These are phyloP conservation scores for Xylaria sp. DNA, from an alignment of 2,329 filamentous ascomycete genomes.

Conservation along the genomic window DNA sequence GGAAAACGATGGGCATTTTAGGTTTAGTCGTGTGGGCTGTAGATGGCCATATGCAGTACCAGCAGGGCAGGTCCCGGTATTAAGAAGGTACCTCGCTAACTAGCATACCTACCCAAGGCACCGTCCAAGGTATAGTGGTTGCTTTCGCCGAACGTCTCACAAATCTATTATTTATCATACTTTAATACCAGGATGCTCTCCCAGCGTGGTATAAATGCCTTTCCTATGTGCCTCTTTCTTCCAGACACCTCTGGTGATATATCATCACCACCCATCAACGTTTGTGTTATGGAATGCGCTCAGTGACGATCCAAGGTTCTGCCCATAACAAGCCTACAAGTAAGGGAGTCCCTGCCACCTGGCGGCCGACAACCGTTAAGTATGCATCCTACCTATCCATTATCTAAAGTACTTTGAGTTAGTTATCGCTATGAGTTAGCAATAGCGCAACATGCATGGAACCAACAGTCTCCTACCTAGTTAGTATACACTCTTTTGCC, in stretches of 20 bases:
- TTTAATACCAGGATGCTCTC: not conserved
- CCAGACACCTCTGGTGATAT: too few species aligned
- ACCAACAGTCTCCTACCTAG: conserved; percentile 13
- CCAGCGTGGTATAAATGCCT: not conserved
- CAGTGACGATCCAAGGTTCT: not conserved
- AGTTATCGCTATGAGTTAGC: not conserved
- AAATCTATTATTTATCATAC: conserved; percentile 17
- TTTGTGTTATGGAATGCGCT: not conserved
- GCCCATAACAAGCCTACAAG: not conserved
- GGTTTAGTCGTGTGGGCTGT: conserved; percentile 28
- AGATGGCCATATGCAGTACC: conserved; percentile 10
- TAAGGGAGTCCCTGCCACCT: too few species aligned
- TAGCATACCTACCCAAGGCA: not conserved
- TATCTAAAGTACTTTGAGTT: not conserved
- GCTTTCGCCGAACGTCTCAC: conserved; percentile 12
- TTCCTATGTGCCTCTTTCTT: not conserved
- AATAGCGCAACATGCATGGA: not conserved
- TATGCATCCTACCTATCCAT: not conserved
- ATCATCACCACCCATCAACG: not conserved
- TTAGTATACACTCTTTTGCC: not conserved
- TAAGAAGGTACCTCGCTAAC: conserved; percentile 25
- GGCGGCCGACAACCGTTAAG: not conserved
- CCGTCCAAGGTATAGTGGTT: not conserved
- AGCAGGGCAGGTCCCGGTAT: conserved; percentile 21
- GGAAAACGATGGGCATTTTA: conserved; percentile 23